Evolutionary conservation across 306 rosid genomes (phyloP).

Genomic region (Herpetospermum pedunculosum): DNA sequence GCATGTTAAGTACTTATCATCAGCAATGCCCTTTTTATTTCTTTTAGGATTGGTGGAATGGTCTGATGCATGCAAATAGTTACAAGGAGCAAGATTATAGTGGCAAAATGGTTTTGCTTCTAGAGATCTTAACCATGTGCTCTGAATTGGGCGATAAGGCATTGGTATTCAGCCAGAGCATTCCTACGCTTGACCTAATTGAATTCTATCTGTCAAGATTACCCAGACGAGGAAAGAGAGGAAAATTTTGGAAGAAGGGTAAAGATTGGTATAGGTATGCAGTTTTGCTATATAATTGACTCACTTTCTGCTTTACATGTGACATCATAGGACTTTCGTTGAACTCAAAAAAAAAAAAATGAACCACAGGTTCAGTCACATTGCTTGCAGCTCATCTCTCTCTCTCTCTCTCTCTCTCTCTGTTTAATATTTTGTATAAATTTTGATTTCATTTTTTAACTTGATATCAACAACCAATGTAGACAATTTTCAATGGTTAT

Average conservation of each 20-base stretch:
- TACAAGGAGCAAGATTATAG: conserved; percentile 74
- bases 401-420: neutral
- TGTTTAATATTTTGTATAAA: neutral
- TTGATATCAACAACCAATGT: neutral
- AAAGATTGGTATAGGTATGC: conserved; percentile 97
- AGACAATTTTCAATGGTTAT: neutral
- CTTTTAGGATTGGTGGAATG: conserved; percentile 94
- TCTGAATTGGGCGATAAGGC: conserved; percentile 86
- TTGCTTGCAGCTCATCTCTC: neutral
- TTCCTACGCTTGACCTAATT: conserved; percentile 84
- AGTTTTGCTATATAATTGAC: conserved; percentile 5
- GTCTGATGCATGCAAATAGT: conserved; percentile 58
- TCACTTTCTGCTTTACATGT: conserved; percentile 4
- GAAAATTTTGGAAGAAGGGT: conserved; percentile 82
- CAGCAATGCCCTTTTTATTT: conserved; percentile 11
- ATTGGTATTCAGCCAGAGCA: conserved; percentile 95
- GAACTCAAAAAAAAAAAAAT: neutral
- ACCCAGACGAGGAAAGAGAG: conserved; percentile 49
- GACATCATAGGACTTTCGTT: neutral
- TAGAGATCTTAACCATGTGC: conserved; percentile 75
- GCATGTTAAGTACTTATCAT: neutral
- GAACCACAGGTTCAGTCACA: neutral
- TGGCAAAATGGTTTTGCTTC: conserved; percentile 89
- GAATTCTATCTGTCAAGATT: conserved; percentile 74
- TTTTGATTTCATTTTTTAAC: neutral